These are phyloP conservation scores for Aspergillus tamarii DNA, from an alignment of 2,329 filamentous ascomycete species.

Conservation along the genomic window DNA sequence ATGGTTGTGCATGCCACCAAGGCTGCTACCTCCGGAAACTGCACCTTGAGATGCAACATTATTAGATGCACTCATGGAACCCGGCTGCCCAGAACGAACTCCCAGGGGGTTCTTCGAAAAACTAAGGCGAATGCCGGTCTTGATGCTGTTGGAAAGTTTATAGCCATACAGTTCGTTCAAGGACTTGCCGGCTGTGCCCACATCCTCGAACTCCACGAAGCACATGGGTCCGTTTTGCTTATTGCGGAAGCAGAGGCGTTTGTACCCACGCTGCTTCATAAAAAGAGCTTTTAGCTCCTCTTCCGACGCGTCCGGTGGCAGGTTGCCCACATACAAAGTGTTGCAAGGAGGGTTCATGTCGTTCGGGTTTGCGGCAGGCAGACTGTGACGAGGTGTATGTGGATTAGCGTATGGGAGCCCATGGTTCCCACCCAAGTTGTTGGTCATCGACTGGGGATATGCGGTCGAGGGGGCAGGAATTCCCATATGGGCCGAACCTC, in stretches of 20 bases:
- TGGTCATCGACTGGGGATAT: conserved; percentile 62
- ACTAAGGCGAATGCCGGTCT: conserved; percentile 91
- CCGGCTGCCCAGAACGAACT: conserved; percentile 75
- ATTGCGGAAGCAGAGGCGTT: conserved; percentile 89
- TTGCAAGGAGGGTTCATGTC: conserved; percentile 98
- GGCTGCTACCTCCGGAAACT: conserved; percentile 61
- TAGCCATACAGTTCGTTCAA: conserved; percentile 87
- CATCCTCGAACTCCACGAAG: conserved; percentile 96
- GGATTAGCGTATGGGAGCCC: conserved; percentile 61
- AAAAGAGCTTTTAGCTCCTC: conserved; percentile 95
- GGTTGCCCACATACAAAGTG: conserved; percentile 95
- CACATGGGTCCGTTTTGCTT: conserved; percentile 98
- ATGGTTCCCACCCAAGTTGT: conserved; percentile 51
- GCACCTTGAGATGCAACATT: conserved; percentile 55
- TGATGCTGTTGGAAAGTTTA: conserved; percentile 85
- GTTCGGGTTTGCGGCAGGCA: conserved; percentile 87
- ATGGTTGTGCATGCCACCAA: conserved; percentile 58
- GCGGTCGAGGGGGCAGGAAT: conserved; percentile 56
- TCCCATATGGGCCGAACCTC: conserved; percentile 50
- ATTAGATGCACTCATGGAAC: conserved; percentile 55
- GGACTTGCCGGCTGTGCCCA: conserved; percentile 88
- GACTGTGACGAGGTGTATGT: conserved; percentile 66
- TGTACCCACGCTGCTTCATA: conserved; percentile 91
- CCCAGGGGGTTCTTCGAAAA: conserved; percentile 98
- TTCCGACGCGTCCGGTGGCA: conserved; percentile 89